phyloP scores from a whole-genome alignment of 768 basidiomycete species.

The Trichaptum fuscoviolaceum region DNA sequence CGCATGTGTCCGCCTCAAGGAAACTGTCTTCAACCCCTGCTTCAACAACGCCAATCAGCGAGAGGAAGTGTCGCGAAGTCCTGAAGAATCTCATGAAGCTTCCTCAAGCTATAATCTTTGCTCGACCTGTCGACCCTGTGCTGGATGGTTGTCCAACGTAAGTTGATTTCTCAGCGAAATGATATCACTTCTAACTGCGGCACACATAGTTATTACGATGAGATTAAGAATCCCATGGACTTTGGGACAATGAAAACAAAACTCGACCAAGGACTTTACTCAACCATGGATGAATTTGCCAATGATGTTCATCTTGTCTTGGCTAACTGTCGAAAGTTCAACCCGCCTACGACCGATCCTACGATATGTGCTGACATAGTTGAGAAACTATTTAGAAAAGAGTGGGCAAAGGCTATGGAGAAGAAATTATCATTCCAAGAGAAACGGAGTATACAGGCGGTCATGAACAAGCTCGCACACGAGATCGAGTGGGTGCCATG shows the following conservation, averaged over 20 bases:
- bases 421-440: conserved; percentile 71
- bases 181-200: neutral
- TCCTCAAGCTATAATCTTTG: conserved; percentile 69
- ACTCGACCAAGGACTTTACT: conserved; percentile 61
- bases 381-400: conserved; percentile 73
- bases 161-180: conserved; percentile 25
- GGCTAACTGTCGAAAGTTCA: conserved; percentile 89
- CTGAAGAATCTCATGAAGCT: conserved; percentile 54
- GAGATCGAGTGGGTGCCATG: conserved; percentile 51
- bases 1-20: conserved; percentile 32
- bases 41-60: conserved; percentile 53
- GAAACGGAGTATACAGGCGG: conserved; percentile 68
- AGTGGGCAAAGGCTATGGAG: conserved; percentile 78
- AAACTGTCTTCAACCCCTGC: conserved; percentile 22
- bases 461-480: conserved; percentile 64
- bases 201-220: conserved; percentile 73
- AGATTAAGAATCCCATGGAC: conserved; percentile 93
- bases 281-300: conserved; percentile 76
- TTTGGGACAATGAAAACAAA: conserved; percentile 75
- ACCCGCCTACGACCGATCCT: conserved; percentile 75
- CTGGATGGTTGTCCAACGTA: conserved; percentile 88
- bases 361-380: conserved; percentile 64
- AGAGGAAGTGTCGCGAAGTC: conserved; percentile 78
- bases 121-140: conserved; percentile 77
- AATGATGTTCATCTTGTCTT: conserved; percentile 81